Percentiles rank a stretch among this genome's conserved stretches.
These are phyloP conservation scores for Perilla frutescens DNA, from an alignment of 257 asterid genomes.

Conservation along the genomic window DNA sequence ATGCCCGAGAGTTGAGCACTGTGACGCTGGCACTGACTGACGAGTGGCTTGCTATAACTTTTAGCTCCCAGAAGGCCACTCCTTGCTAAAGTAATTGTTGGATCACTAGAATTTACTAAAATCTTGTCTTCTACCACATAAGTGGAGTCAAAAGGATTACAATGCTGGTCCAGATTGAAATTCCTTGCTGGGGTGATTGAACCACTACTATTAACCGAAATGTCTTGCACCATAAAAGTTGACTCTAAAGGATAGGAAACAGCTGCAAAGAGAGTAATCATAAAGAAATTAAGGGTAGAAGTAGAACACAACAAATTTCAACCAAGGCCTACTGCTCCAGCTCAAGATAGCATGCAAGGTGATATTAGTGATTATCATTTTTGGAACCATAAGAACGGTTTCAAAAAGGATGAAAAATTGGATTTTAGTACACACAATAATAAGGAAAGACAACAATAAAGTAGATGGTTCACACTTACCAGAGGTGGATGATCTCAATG, in stretches of 20 bases:
- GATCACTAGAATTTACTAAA: conserved; percentile 20
- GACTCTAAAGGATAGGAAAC: conserved; percentile 27
- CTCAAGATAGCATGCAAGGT: background rate
- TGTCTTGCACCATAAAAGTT: conserved; percentile 8
- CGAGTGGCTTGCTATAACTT: conserved; percentile 2
- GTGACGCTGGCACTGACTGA: background rate
- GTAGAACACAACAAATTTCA: background rate
- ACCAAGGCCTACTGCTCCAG: background rate
- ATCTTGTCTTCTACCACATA: conserved; percentile 23
- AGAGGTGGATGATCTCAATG: conserved; percentile 34
- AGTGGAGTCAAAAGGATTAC: conserved; percentile 19
- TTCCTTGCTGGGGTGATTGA: background rate
- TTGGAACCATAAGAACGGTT: background rate
- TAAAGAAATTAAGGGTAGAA: background rate
- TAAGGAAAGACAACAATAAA: background rate
- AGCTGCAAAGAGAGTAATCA: conserved; percentile 39
- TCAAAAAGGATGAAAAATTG: background rate
- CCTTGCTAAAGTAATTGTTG: conserved; percentile 5
- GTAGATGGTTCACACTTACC: conserved; percentile 41
- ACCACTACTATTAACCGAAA: background rate
- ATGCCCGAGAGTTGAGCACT: conserved; percentile 5
- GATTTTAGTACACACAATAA: conserved; percentile 9
- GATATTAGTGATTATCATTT: background rate
- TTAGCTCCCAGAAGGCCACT: conserved; percentile 20
- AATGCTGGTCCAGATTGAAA: conserved; percentile 5